Percentiles rank a stretch among this genome's conserved stretches.
Conservation (phyloP, 1,284 basidiomycete genomes). For the Gymnopus androsaceus region DNA sequence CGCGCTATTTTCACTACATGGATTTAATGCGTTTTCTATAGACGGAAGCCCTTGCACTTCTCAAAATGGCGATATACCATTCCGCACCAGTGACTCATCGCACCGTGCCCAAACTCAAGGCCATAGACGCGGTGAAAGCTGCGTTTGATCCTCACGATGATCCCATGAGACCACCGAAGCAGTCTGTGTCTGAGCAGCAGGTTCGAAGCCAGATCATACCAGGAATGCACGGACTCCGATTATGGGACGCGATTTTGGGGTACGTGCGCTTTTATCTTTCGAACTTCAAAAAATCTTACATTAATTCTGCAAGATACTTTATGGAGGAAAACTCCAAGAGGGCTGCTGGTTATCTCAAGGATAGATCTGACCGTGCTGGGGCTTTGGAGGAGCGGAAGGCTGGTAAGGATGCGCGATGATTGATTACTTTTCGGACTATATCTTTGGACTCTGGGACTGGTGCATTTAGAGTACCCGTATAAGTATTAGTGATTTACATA, state of each 20-base stretch:
- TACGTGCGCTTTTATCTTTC: constrained; percentile 23
- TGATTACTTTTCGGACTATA: neutral
- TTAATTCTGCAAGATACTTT: constrained; percentile 1
- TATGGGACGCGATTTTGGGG: constrained; percentile 57
- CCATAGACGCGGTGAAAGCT: constrained; percentile 46
- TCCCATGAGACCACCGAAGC: constrained; percentile 48
- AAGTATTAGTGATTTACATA: too few relatives aligned
- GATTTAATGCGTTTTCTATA: constrained; percentile 23
- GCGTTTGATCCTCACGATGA: constrained; percentile 53
- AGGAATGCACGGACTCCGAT: constrained; percentile 49
- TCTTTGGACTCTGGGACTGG: neutral
- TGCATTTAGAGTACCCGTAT: too few relatives aligned
- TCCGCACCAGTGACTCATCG: constrained; percentile 56
- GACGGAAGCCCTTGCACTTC: constrained; percentile 56
- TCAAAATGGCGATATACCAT: constrained; percentile 60
- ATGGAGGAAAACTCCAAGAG: constrained; percentile 24
- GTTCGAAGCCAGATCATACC: constrained; percentile 40
- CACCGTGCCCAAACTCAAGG: constrained; percentile 51
- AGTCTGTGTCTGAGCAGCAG: constrained; percentile 63
- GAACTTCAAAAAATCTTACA: constrained; percentile 4
- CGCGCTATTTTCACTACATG: neutral
- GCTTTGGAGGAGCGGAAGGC: constrained; percentile 11
- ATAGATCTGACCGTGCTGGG: constrained; percentile 13
- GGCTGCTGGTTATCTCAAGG: constrained; percentile 26
- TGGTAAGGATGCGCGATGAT: neutral